Percentiles rank a stretch among this genome's conserved stretches.
Conservation (phyloP, 192 early-diverging fungal genomes). For the Backusella tuberculispora region DNA sequence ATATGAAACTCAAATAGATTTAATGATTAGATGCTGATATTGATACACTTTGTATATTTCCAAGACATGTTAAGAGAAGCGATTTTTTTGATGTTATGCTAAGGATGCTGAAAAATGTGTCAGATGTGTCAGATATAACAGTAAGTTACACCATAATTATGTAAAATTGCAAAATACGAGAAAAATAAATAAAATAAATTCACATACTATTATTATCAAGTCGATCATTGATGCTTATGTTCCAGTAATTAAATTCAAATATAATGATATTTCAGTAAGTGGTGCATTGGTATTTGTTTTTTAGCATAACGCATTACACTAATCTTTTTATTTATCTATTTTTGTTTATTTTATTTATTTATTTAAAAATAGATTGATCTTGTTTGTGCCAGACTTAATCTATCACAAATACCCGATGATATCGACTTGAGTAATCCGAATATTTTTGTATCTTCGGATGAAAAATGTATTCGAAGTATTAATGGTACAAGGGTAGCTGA, state of each 20-base stretch:
- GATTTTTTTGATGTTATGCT: constrained; percentile 68
- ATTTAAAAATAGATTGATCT: constrained; percentile 78
- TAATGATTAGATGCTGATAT: constrained; percentile 58
- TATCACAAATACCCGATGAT: constrained; percentile 75
- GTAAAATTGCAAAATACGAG: neutral
- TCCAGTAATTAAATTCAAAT: constrained; percentile 69
- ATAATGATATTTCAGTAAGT: constrained; percentile 61
- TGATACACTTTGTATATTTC: constrained; percentile 73
- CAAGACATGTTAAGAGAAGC: constrained; percentile 59
- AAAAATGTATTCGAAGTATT: constrained; percentile 77
- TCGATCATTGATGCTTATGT: constrained; percentile 66
- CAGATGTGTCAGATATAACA: constrained; percentile 61
- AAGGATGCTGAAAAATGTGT: constrained; percentile 42
- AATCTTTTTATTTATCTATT: neutral
- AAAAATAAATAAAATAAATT: neutral
- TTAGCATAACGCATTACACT: constrained; percentile 42
- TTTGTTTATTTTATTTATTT: constrained; percentile 29
- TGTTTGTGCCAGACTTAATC: constrained; percentile 76
- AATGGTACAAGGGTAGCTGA: constrained; percentile 83
- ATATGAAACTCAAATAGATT: neutral
- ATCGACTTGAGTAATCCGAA: constrained; percentile 80
- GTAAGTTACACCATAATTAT: constrained; percentile 31
- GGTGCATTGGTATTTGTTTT: neutral
- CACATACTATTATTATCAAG: constrained; percentile 1
- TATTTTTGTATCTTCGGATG: constrained; percentile 78